Conservation (phyloP, 306 rosid genomes). For the Vicia villosa region DNA sequence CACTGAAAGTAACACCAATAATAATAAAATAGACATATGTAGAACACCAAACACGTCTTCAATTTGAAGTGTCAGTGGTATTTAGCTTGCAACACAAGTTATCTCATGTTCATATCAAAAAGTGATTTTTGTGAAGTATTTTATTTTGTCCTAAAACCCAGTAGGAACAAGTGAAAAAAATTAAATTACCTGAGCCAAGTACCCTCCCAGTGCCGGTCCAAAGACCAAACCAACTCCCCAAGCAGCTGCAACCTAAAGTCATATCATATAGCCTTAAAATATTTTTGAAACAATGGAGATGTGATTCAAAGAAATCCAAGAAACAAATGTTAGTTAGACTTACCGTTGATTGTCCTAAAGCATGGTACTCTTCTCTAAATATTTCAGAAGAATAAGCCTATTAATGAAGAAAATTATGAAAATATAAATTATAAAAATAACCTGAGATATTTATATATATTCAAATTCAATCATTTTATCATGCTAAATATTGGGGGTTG, state of each 20-base stretch:
- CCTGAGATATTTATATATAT: neutral
- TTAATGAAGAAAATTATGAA: constrained; percentile 15
- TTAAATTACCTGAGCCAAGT: constrained; percentile 74
- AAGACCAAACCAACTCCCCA: constrained; percentile 81
- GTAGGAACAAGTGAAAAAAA: neutral
- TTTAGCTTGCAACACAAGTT: neutral
- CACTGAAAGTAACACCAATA: too few relatives aligned
- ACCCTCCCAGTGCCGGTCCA: constrained; percentile 94
- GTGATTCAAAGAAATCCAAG: constrained; percentile 1
- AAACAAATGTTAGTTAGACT: constrained; percentile 24
- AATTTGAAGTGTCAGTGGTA: too few relatives aligned
- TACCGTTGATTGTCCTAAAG: constrained; percentile 80
- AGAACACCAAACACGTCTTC: too few relatives aligned
- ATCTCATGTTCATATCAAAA: neutral
- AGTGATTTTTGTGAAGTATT: neutral
- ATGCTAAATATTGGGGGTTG: neutral
- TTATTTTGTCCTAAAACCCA: neutral
- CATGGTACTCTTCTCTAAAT: constrained; percentile 71
- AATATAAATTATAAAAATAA: neutral
- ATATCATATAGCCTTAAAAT: constrained; percentile 27
- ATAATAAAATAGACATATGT: too few relatives aligned
- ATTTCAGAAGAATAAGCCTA: constrained; percentile 85
- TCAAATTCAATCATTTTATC: neutral
- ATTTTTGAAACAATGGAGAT: neutral
- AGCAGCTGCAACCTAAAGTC: constrained; percentile 71